These are phyloP conservation scores for Crithidia sp. DNA, from an alignment of 208 protist genomes.

Conservation along the genomic window DNA sequence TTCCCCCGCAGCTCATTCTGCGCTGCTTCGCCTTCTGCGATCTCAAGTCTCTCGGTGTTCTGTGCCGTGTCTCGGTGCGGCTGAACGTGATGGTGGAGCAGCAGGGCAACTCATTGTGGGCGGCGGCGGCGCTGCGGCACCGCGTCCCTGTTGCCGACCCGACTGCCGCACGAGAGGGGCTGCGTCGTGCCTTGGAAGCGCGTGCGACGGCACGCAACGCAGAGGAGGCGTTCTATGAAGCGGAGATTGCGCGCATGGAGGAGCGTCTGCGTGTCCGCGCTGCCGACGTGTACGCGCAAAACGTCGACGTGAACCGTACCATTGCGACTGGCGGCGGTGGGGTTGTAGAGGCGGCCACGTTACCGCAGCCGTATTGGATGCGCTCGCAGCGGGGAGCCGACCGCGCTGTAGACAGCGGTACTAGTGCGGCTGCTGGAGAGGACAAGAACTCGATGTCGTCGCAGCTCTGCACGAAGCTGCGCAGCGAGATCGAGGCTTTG, in stretches of 20 bases:
- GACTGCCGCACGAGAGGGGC: constrained; percentile 12
- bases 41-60: constrained; percentile 26
- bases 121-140: constrained; percentile 23
- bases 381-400: constrained; percentile 1
- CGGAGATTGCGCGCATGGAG: constrained; percentile 35
- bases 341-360: not conserved
- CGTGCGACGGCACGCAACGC: constrained; percentile 26
- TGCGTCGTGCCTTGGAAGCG: constrained; percentile 12
- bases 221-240: constrained; percentile 36
- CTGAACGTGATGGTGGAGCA: constrained; percentile 31
- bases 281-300: constrained; percentile 37
- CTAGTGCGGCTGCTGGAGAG: not conserved
- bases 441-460: not conserved
- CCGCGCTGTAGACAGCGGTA: not conserved
- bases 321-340: constrained; percentile 22
- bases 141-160: constrained; percentile 17
- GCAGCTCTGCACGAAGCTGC: constrained; percentile 26
- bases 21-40: constrained; percentile 36
- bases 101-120: constrained; percentile 30
- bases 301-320: constrained; percentile 42
- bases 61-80: constrained; percentile 30
- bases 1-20: constrained; percentile 27
- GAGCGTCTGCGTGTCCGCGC: constrained; percentile 37
- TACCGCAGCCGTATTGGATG: constrained; percentile 17
- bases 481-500: constrained; percentile 26